phyloP scores from a whole-genome alignment of 108 stramenopile species.

The Aurantiochytrium sp. region DNA sequence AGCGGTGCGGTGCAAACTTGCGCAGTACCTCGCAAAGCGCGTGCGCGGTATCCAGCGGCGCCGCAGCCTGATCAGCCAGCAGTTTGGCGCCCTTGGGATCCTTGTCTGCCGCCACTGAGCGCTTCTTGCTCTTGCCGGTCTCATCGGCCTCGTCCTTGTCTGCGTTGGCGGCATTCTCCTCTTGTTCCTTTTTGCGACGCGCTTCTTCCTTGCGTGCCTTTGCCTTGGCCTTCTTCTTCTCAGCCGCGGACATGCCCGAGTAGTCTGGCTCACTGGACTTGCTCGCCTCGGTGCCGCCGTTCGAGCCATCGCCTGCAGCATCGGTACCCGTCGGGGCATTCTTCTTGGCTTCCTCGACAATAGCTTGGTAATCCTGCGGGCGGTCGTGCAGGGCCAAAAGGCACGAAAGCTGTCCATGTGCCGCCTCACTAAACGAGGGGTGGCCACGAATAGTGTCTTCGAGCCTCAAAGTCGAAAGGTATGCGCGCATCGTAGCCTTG shows the following conservation, averaged over 20 bases:
- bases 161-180: constrained; percentile 28
- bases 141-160: constrained; percentile 47
- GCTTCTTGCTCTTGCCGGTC: not conserved
- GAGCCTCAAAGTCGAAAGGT: constrained; percentile 72
- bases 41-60: constrained; percentile 69
- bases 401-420: not conserved
- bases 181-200: constrained; percentile 25
- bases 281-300: not conserved
- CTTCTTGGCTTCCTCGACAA: not conserved
- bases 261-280: not conserved
- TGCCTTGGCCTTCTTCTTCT: constrained; percentile 49
- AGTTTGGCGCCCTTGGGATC: constrained; percentile 81
- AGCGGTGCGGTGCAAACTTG: constrained; percentile 56
- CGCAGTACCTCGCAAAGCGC: constrained; percentile 65
- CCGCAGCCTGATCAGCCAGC: constrained; percentile 42
- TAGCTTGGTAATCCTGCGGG: not conserved
- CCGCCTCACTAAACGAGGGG: not conserved
- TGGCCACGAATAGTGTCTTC: constrained; percentile 61
- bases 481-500: constrained; percentile 86
- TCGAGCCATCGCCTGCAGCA: not conserved
- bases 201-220: constrained; percentile 33
- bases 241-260: constrained; percentile 33
- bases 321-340: not conserved
- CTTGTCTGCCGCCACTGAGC: constrained; percentile 34
- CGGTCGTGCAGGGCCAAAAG: not conserved